Evolutionary conservation across 257 asterid species (phyloP).

Genomic region (Solanum corneliomulleri): DNA sequence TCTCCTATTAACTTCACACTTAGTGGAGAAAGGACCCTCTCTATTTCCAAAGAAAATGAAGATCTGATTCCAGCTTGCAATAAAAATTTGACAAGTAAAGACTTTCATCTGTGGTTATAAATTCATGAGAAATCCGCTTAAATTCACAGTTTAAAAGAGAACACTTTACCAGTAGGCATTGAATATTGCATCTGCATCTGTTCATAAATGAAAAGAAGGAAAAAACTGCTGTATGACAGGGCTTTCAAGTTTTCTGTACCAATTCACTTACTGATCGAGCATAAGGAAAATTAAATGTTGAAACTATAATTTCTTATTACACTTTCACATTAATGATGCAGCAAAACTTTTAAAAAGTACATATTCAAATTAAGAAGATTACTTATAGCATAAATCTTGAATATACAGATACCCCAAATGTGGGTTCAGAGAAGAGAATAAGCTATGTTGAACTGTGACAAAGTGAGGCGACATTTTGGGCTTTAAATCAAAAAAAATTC

Average conservation of each 20-base stretch:
- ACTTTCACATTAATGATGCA: neutral
- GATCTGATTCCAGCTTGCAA: neutral
- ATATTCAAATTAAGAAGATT: neutral
- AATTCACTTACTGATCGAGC: neutral
- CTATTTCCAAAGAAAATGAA: neutral
- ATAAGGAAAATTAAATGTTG: neutral
- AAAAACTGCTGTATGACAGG: neutral
- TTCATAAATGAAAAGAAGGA: neutral
- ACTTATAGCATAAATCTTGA: neutral
- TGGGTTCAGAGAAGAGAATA: neutral
- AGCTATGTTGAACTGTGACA: neutral
- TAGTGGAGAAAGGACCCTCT: neutral
- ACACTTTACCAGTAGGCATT: neutral
- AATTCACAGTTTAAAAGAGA: neutral
- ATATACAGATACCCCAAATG: neutral
- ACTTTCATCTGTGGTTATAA: neutral
- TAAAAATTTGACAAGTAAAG: neutral
- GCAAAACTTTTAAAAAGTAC: neutral
- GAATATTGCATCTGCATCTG: neutral
- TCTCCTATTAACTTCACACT: neutral
- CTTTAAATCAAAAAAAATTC: neutral
- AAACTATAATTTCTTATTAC: neutral
- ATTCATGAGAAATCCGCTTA: neutral
- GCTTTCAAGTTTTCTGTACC: neutral
- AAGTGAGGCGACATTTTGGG: neutral